These are phyloP conservation scores for Plasmopara viticola DNA, from an alignment of 352 stramenopile genomes.

Conservation along the genomic window DNA sequence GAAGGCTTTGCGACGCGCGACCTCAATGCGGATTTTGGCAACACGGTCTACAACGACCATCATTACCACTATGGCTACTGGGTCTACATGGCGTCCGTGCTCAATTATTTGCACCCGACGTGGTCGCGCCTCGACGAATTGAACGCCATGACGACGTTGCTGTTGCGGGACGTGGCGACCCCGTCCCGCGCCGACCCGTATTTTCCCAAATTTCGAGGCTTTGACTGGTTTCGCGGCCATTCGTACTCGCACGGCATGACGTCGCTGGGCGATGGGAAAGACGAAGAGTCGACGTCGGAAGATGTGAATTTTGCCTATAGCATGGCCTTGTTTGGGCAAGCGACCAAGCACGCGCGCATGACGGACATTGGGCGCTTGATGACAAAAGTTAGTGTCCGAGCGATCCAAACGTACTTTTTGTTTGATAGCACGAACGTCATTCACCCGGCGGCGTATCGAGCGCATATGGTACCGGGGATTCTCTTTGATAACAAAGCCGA, in stretches of 20 bases:
- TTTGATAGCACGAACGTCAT: constrained; percentile 51
- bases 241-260: constrained; percentile 70
- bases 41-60: constrained; percentile 73
- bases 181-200: constrained; percentile 40
- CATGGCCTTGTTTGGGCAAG: constrained; percentile 40
- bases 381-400: constrained; percentile 41
- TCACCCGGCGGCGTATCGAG: constrained; percentile 36
- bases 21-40: constrained; percentile 63
- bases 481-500: constrained; percentile 80
- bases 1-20: constrained; percentile 48
- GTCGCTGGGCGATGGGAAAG: constrained; percentile 49
- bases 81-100: constrained; percentile 50
- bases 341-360: constrained; percentile 38
- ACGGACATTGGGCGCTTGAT: constrained; percentile 44
- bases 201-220: constrained; percentile 62
- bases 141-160: constrained; percentile 40
- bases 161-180: constrained; percentile 51
- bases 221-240: constrained; percentile 65
- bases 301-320: constrained; percentile 65
- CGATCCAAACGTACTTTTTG: constrained; percentile 66
- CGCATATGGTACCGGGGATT: constrained; percentile 57
- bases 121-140: constrained; percentile 43
- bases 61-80: constrained; percentile 78
- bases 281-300: constrained; percentile 60
- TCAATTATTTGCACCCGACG: constrained; percentile 68